Conservation (phyloP, 768 basidiomycete genomes). For the Rossbeevera mucosa region DNA sequence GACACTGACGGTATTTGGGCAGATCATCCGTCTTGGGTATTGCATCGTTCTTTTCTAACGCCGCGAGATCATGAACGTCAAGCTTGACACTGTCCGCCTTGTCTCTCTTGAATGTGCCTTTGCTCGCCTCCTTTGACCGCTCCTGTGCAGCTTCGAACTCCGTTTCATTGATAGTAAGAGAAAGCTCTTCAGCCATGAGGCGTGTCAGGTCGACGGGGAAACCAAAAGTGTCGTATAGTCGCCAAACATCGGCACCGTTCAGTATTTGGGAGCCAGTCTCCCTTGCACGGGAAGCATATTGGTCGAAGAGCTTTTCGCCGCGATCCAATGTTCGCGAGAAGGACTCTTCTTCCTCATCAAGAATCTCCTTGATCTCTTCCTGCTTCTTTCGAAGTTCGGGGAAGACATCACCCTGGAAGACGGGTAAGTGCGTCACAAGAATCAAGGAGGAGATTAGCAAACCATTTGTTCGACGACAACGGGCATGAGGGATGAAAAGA, state of each 20-base stretch:
- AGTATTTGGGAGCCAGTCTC: constrained; percentile 62
- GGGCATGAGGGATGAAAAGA: constrained; percentile 91
- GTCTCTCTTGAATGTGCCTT: constrained; percentile 72
- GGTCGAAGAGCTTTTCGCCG: constrained; percentile 92
- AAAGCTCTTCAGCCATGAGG: constrained; percentile 94
- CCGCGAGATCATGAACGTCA: constrained; percentile 91
- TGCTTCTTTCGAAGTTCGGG: constrained; percentile 86
- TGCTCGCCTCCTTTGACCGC: constrained; percentile 87
- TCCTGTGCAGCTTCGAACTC: constrained; percentile 90
- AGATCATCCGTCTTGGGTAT: constrained; percentile 93
- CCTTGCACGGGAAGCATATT: constrained; percentile 68
- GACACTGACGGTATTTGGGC: constrained; percentile 76
- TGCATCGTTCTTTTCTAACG: constrained; percentile 67
- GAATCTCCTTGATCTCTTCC: constrained; percentile 86
- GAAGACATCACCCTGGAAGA: constrained; percentile 71
- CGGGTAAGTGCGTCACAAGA: constrained; percentile 6
- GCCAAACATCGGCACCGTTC: constrained; percentile 92
- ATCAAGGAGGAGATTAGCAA: constrained; percentile 15
- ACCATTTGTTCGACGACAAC: constrained; percentile 88
- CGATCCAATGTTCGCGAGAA: constrained; percentile 97
- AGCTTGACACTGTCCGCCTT: constrained; percentile 72
- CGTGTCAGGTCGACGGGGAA: constrained; percentile 96
- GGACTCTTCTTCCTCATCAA: constrained; percentile 96
- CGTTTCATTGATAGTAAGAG: constrained; percentile 74
- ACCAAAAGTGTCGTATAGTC: constrained; percentile 95